These are phyloP conservation scores for Amanita fuliginea DNA, from an alignment of 768 basidiomycete genomes.

Conservation along the genomic window DNA sequence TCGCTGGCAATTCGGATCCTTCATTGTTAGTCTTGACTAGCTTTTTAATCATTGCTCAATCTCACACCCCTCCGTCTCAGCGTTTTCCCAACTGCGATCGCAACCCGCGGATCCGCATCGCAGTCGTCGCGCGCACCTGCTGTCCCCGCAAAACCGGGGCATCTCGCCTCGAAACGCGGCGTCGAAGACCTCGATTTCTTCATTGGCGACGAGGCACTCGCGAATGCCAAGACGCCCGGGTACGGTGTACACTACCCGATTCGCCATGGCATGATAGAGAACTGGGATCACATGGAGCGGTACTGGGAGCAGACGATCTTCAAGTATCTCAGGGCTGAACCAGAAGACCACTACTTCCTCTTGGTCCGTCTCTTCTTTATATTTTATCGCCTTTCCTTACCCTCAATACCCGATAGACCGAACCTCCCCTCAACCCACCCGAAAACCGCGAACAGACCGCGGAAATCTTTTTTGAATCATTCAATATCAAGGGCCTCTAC, in stretches of 20 bases:
- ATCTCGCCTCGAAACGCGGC: slow-evolving; percentile 92
- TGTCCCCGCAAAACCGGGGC: slow-evolving; percentile 75
- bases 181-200: slow-evolving; percentile 99
- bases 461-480: slow-evolving; percentile 99
- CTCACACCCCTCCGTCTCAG: slow-evolving; percentile 26
- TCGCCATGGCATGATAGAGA: slow-evolving; percentile 94
- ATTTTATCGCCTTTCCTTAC: neutral
- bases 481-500: slow-evolving; percentile 97
- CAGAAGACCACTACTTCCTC: slow-evolving; percentile 97
- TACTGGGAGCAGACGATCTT: slow-evolving; percentile 99
- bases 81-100: slow-evolving; percentile 97
- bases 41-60: slow-evolving; percentile 5
- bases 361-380: slow-evolving; percentile 52
- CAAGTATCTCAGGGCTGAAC: slow-evolving; percentile 97
- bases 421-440: slow-evolving; percentile 94
- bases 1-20: slow-evolving; percentile 97
- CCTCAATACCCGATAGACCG: too few relatives aligned
- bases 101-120: slow-evolving; percentile 67
- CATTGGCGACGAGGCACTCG: slow-evolving; percentile 97
- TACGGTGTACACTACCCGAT: slow-evolving; percentile 96
- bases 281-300: slow-evolving; percentile 98
- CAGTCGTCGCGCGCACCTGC: slow-evolving; percentile 63
- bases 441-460: slow-evolving; percentile 99
- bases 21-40: slow-evolving; percentile 63
- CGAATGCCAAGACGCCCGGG: slow-evolving; percentile 88